Base-by-base conservation (phyloP, 2,329 filamentous ascomycete genomes). In the Botrytis pseudocinerea region DNA sequence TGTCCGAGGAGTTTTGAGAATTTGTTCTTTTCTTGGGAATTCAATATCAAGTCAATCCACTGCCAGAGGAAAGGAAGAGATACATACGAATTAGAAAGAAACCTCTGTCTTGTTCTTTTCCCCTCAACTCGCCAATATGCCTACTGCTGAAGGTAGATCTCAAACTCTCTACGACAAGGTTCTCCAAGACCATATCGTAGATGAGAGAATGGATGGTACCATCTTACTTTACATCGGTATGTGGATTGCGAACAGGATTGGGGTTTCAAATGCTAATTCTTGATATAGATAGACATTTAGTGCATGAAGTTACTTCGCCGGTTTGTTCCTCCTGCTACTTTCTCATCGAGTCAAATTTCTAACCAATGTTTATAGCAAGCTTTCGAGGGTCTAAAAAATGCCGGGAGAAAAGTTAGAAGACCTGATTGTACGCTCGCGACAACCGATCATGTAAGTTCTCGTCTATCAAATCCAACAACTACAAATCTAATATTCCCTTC, bases 241-340 rank as follows among this genome's bases (percentile, higher is more conserved):
- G 89, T 82, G 25, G 20, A 38, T 48, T 42, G 18, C 7, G 28
- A 32, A 28, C 22, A 5, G 10, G 22, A 12, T 42, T 28, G 32
- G 9, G 9, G 35, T 44, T 57, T 9, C 25, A 32, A 28, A 5
- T 42, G 54, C 76, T 80, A 60, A 80, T 73, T 38, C 18, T 60
- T 59, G 65, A 63, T 73, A 73, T 79, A 95, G 94, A 97, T 85
- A 90, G 96, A 83, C 96, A 99, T 87, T 88, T 99, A 76, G 95
- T 98, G 75, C 96, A 99, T 83, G 96, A 99, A 87, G 96, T 99
- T 82, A 99, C 96, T 79, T 98, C 95, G 79, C 96, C 96, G 76
- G 92, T 94, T 88, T 82, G 91, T 83, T 75, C 40, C 65, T 42
- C 22, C 20, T 10, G 51, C 66, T 68, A 20, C 16, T 48, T 16